A percentile compares a stretch with the other conserved stretches of the same genome.
Conservation (phyloP, 495 filamentous ascomycete genomes). For the Astrothelium macrocarpum region DNA sequence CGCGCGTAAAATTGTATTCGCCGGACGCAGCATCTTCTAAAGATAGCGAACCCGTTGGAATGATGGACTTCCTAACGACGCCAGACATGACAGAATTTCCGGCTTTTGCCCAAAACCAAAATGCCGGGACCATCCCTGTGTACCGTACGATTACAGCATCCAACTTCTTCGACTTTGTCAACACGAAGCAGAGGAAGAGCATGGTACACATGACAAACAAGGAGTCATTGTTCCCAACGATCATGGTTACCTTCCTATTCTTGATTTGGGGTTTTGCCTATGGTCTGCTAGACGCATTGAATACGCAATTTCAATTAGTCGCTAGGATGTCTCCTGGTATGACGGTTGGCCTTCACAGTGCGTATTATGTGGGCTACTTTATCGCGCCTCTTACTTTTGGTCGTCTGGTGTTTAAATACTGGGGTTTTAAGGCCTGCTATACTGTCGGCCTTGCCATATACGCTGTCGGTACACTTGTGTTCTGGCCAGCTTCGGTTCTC, state of each 20-base stretch:
- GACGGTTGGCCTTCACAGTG: constrained; percentile 51
- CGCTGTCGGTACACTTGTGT: constrained; percentile 55
- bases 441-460: constrained; percentile 56
- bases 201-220: constrained; percentile 42
- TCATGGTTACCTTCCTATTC: constrained; percentile 36
- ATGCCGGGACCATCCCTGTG: constrained; percentile 22
- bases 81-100: constrained; percentile 37
- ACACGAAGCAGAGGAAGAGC: constrained; percentile 65
- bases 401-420: constrained; percentile 46
- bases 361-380: constrained; percentile 56
- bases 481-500: constrained; percentile 64
- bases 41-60: constrained; percentile 37
- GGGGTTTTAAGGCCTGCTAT: constrained; percentile 60
- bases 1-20: constrained; percentile 5
- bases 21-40: not conserved
- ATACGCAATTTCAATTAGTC: constrained; percentile 30
- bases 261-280: constrained; percentile 39
- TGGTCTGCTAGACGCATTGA: constrained; percentile 33
- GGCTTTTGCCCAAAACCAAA: constrained; percentile 20
- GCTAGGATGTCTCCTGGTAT: constrained; percentile 30
- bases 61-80: constrained; percentile 51
- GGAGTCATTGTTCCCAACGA: constrained; percentile 32
- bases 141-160: constrained; percentile 26
- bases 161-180: constrained; percentile 73
- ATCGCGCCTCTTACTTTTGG: constrained; percentile 51